Evolutionary conservation across 2,329 filamentous ascomycete species (phyloP).

Genomic region (Fusarium tjaetaba): DNA sequence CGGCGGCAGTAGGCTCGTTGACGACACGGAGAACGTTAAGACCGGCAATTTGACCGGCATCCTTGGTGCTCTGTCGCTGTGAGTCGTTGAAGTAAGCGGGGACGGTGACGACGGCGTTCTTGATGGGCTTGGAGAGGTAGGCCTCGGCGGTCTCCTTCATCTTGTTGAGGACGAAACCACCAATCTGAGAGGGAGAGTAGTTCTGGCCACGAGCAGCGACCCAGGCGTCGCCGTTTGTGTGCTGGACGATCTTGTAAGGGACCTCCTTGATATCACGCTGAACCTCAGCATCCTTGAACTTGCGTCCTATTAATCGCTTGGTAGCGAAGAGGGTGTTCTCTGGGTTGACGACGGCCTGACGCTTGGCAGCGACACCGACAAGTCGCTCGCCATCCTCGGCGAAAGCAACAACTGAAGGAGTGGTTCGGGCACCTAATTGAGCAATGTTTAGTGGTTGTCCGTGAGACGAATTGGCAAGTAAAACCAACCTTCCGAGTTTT

Average conservation of each 20-base stretch:
- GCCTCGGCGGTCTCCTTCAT: slow-evolving; percentile 99
- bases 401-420: slow-evolving; percentile 90
- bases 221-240: slow-evolving; percentile 97
- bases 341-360: slow-evolving; percentile 97
- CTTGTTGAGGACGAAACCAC: slow-evolving; percentile 95
- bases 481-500: slow-evolving; percentile 87
- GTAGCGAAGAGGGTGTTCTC: slow-evolving; percentile 99
- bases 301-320: slow-evolving; percentile 98
- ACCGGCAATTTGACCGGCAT: slow-evolving; percentile 94
- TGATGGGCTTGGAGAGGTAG: slow-evolving; percentile 81
- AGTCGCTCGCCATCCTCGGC: slow-evolving; percentile 94
- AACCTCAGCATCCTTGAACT: slow-evolving; percentile 92
- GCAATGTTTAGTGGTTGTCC: slow-evolving; percentile 7
- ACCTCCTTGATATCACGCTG: slow-evolving; percentile 98
- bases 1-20: slow-evolving; percentile 96
- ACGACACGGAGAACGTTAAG: slow-evolving; percentile 97
- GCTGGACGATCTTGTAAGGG: slow-evolving; percentile 98
- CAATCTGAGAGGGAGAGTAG: slow-evolving; percentile 98
- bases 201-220: slow-evolving; percentile 92
- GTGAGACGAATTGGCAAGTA: slow-evolving; percentile 8
- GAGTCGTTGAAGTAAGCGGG: slow-evolving; percentile 99
- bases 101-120: slow-evolving; percentile 97
- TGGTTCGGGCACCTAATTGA: slow-evolving; percentile 51
- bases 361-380: slow-evolving; percentile 97
- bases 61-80: slow-evolving; percentile 97